Conservation (phyloP, 2,329 filamentous ascomycete species). For the Didymosphaeria variabile region DNA sequence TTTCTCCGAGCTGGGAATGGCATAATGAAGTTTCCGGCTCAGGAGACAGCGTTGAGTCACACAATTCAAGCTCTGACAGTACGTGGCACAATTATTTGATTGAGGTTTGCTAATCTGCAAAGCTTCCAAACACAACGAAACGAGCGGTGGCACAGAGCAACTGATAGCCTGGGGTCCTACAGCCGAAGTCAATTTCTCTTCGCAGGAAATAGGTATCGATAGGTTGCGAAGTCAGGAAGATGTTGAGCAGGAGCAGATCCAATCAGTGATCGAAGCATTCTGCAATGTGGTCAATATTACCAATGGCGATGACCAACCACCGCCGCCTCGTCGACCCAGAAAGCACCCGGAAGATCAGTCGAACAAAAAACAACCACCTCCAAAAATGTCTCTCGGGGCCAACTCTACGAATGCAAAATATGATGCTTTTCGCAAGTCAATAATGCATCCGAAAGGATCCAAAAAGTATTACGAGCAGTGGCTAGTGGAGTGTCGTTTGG, state of each 20-base stretch:
- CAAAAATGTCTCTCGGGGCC: neutral
- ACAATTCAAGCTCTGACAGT: neutral
- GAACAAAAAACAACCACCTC: neutral
- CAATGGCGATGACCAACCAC: neutral
- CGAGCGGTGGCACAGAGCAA: neutral
- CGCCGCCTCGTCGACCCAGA: neutral
- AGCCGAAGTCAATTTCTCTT: constrained; percentile 3
- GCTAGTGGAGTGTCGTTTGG: constrained; percentile 23
- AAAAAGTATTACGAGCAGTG: constrained; percentile 21
- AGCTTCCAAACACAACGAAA: neutral
- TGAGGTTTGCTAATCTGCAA: neutral
- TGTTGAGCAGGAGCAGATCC: neutral
- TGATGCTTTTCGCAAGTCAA: constrained; percentile 12
- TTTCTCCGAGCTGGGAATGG: neutral
- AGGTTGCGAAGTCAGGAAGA: constrained; percentile 2
- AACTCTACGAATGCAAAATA: constrained; percentile 14
- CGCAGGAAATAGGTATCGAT: constrained; percentile 1
- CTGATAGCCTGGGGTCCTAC: constrained; percentile 17
- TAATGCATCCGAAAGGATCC: constrained; percentile 1
- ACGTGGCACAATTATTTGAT: neutral
- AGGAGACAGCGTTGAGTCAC: neutral
- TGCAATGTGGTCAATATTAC: constrained; percentile 21
- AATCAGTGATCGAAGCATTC: constrained; percentile 19
- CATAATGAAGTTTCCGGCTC: neutral
- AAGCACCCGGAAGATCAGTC: neutral